Evolutionary conservation across 1,284 basidiomycete genomes (phyloP).

Genomic region (Ceratobasidium sp.): DNA sequence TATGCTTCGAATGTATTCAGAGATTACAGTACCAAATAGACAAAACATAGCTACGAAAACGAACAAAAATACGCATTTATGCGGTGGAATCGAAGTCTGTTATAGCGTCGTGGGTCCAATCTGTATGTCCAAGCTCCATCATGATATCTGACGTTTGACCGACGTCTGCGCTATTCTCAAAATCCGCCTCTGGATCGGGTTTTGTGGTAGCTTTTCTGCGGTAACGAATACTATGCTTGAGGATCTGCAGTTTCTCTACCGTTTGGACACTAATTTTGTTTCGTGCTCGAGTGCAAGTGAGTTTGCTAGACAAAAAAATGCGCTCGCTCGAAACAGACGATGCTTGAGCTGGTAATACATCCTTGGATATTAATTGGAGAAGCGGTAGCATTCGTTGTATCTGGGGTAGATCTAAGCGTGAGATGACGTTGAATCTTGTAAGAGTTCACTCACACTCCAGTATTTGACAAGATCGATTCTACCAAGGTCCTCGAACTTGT

Average conservation of each 20-base stretch:
- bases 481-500: neutral
- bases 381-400: neutral
- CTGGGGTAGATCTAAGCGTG: too few relatives aligned
- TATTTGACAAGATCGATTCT: neutral
- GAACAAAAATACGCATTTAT: too few relatives aligned
- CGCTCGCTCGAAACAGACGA: conserved; percentile 8
- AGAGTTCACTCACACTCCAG: neutral
- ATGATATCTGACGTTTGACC: neutral
- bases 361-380: neutral
- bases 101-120: neutral
- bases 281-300: conserved; percentile 23
- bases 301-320: conserved; percentile 8
- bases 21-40: too few relatives aligned
- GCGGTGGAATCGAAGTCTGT: neutral
- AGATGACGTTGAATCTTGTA: neutral
- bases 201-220: neutral
- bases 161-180: neutral
- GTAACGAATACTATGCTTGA: conserved; percentile 10
- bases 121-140: neutral
- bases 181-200: neutral
- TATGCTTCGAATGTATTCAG: too few relatives aligned
- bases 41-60: too few relatives aligned
- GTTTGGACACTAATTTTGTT: neutral
- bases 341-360: neutral
- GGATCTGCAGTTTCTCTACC: conserved; percentile 14